Base-by-base conservation (phyloP, 257 asterid genomes). In the Handroanthus guayacan region DNA sequence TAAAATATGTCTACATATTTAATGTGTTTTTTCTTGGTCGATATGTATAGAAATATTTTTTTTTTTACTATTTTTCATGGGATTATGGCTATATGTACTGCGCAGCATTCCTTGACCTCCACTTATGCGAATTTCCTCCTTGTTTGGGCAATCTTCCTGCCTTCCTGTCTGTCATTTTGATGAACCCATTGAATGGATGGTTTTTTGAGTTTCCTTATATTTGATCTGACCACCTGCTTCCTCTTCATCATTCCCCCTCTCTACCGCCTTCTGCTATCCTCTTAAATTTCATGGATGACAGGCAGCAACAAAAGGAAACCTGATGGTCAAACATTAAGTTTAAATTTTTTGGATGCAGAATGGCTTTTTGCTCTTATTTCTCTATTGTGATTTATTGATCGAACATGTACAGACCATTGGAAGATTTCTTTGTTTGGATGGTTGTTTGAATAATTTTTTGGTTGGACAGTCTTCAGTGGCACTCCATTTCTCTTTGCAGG, bases 401-500 rank as follows among this genome's bases (percentile, higher is more conserved):
- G 18, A 54, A 67, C 17, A 64, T 62, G 67, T 11, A 36, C 25
- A 18, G 72, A 52, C 17, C 16, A 3, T 11, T 71, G 14, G 45
- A 31, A 50, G 48, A 60, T 31, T 69, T 11, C 5, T 36, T 44
- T 51, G 9, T 54, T 55, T 54, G 67, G 68, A n/a, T 62, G 36
- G n/a, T 69, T 31, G 5, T 51, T 18, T 31, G 14, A 71, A n/a
- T 44, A 16, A 41, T 70, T 34, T 1, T 60, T 16, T 61, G 13
- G 62, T 60, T 78, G 47, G 67, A 9, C 41, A 51, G 18, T 66
- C 65, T 44, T 25, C 37, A 69, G 38, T 65, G 69, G 17, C 75
- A 38, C 72, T 70, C 47, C 75, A 44, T 74, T 81, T 60, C 75
- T 31, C 57, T 71, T 78, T 84, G 80, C 77, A 93, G 98, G 99